Base-by-base conservation (phyloP, 2,329 filamentous ascomycete genomes). In the Phaeomoniella chlamydospora region DNA sequence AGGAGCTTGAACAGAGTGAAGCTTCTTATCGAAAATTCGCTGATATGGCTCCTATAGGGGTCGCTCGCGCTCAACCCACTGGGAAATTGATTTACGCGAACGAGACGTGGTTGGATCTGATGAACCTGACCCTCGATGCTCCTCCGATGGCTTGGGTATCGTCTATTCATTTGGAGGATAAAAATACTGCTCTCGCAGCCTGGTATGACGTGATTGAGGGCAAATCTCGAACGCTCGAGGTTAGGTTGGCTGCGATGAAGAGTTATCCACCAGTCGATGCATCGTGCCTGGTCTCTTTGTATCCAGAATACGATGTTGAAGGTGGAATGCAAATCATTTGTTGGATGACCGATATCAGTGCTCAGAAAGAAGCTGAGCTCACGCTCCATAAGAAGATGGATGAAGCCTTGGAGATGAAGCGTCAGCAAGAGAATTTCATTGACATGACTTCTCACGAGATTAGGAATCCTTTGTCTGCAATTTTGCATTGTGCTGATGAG, bases 331-430 rank as follows among this genome's bases (percentile, higher is more conserved):
- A 69, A 50, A 26, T 40, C n/a, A 31, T 37, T n/a, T 37, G 35
- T 18, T 40, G 47, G 5, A 77, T 90, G 34, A 86, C 81, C 0
- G 83, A 92, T 49, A 90, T 92, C 43, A 84, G 78, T 11, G 72
- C 80, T 37, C 81, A 88, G 51, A 92, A 92, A 53, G 77, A 77
- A 66, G 82, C 83, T 1, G 83, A 90, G 53, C 74, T 78, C 33
- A 74, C 84, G 19, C 81, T 90, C 53, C 82, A 72, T 46, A 69
- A 77, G 31, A 74, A 81, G 39, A 78, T 81, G 47, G 74, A 86
- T 48, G 82, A 88, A 51, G 84, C 82, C 0, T 72, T 86, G 2
- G 80, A 87, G 50, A 67, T 84, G 40, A 88, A 88, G 54, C 66
- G 72, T n/a, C 74, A 79, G 42, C 70, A 74, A 40, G 69, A 72